phyloP scores from a whole-genome alignment of 441 rosid species.

The Kokia cookei region DNA sequence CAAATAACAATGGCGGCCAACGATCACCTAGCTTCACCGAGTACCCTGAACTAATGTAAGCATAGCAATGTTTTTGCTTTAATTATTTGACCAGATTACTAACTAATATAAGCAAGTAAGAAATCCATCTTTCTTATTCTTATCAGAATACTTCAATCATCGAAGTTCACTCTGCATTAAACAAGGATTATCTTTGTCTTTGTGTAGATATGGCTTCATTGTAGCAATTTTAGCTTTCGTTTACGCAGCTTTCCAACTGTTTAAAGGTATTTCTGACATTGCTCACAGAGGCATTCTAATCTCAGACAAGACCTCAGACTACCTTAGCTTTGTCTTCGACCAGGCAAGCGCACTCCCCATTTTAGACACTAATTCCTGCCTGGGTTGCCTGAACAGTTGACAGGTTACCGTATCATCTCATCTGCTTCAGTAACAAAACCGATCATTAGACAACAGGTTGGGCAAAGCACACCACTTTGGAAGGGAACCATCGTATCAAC shows the following conservation, averaged over 20 bases:
- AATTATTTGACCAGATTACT: neutral
- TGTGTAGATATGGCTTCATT: conserved; percentile 55
- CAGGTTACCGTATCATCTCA: conserved; percentile 59
- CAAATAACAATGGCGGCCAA: conserved; percentile 19
- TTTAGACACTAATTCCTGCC: conserved; percentile 3
- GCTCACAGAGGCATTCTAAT: conserved; percentile 54
- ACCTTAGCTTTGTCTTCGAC: conserved; percentile 57
- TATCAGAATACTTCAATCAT: neutral
- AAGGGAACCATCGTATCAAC: conserved; percentile 37
- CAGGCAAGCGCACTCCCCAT: conserved; percentile 31
- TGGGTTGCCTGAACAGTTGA: conserved; percentile 28
- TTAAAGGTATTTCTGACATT: conserved; percentile 63
- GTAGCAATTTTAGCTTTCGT: conserved; percentile 35
- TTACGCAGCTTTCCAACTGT: conserved; percentile 67
- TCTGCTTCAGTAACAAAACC: conserved; percentile 48
- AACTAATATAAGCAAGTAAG: neutral
- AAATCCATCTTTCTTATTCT: neutral
- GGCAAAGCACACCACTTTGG: conserved; percentile 28
- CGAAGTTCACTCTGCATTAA: neutral
- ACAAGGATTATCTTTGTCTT: neutral
- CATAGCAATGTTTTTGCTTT: conserved; percentile 1
- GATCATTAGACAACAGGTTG: conserved; percentile 28
- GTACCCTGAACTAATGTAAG: conserved; percentile 55
- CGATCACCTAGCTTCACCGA: conserved; percentile 35
- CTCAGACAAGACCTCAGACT: conserved; percentile 59